phyloP scores from a whole-genome alignment of 116 monocot species.

The Phalaenopsis hybrid region DNA sequence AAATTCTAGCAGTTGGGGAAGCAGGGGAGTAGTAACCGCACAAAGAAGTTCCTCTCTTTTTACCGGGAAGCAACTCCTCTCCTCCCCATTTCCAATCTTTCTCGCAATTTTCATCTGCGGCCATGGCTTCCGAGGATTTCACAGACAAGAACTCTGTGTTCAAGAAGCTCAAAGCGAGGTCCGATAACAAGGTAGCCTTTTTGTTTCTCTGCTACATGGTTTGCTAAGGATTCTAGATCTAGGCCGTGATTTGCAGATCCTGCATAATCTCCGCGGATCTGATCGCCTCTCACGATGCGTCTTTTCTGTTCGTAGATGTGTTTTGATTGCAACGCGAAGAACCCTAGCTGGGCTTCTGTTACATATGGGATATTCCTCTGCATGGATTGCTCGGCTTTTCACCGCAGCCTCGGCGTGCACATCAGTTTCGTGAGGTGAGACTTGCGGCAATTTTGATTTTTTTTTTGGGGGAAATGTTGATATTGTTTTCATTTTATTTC shows the following conservation, averaged over 20 bases:
- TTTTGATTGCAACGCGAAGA: constrained; percentile 81
- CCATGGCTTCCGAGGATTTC: constrained; percentile 44
- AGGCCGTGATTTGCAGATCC: background rate
- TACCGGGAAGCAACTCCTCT: background rate
- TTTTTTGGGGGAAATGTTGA: background rate
- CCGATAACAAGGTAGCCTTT: constrained; percentile 67
- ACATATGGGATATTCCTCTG: constrained; percentile 80
- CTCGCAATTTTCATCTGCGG: background rate
- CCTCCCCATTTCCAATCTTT: background rate
- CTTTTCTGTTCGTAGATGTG: constrained; percentile 42
- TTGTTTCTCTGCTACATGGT: background rate
- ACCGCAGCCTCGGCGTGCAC: constrained; percentile 66
- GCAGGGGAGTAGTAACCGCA: background rate
- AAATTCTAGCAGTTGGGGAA: background rate
- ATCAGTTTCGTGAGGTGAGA: constrained; percentile 68
- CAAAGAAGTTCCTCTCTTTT: background rate
- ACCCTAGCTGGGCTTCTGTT: constrained; percentile 76
- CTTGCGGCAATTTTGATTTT: background rate
- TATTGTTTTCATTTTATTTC: background rate
- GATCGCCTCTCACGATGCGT: background rate
- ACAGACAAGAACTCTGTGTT: constrained; percentile 69
- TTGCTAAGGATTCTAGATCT: background rate
- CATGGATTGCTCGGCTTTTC: constrained; percentile 67
- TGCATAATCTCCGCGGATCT: constrained; percentile 17
- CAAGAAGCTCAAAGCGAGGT: constrained; percentile 62